phyloP scores from a whole-genome alignment of 371 early-diverging fungal species.

The Syncephalastrum contaminatum region DNA sequence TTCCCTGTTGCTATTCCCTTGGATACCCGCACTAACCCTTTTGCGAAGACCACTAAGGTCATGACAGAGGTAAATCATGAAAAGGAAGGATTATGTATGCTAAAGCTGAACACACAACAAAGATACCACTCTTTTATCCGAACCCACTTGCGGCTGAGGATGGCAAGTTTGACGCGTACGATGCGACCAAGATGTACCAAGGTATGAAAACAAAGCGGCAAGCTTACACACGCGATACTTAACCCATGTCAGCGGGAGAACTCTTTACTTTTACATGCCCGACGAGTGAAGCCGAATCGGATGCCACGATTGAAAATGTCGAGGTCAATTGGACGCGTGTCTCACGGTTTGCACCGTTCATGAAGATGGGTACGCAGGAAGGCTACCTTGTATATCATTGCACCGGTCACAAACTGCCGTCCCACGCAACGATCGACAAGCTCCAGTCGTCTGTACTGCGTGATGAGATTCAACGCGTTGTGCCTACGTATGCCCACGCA shows the following conservation, averaged over 20 bases:
- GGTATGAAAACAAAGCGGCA: constrained; percentile 12
- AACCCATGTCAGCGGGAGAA: constrained; percentile 24
- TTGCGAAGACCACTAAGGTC: constrained; percentile 13
- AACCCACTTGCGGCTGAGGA: constrained; percentile 30
- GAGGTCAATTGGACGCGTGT: constrained; percentile 39
- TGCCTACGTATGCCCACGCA: constrained; percentile 21
- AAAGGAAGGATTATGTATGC: neutral
- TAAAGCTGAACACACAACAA: neutral
- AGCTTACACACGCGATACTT: neutral
- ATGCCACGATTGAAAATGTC: constrained; percentile 21
- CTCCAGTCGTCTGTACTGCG: constrained; percentile 18
- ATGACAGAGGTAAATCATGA: constrained; percentile 23
- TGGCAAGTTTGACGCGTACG: constrained; percentile 26
- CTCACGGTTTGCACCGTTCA: constrained; percentile 30
- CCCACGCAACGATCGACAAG: constrained; percentile 19
- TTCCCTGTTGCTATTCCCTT: constrained; percentile 26
- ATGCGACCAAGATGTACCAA: constrained; percentile 34
- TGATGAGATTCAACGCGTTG: constrained; percentile 18
- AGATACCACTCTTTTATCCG: constrained; percentile 38
- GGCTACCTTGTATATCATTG: constrained; percentile 38
- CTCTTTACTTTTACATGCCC: constrained; percentile 35
- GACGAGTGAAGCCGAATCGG: constrained; percentile 16
- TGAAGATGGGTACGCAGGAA: constrained; percentile 33
- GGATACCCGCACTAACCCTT: constrained; percentile 20
- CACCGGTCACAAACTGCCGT: constrained; percentile 34